A percentile compares a stretch with the other conserved stretches of the same genome.
Conservation (phyloP, 257 asterid genomes). For the Asclepias syriaca region DNA sequence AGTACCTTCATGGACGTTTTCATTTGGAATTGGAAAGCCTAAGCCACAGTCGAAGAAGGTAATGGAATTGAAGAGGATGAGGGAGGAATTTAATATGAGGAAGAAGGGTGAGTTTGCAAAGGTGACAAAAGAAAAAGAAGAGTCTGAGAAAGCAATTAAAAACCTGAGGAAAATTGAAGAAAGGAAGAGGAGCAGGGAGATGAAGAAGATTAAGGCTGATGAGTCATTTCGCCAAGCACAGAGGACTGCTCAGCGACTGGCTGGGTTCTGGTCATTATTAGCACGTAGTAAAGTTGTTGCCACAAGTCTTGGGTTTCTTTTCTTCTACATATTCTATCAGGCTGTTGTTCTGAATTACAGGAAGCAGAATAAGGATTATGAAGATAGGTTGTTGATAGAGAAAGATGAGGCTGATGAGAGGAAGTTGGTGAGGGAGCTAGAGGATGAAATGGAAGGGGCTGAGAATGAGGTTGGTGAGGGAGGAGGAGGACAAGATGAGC, state of each 20-base stretch:
- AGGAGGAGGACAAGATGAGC: slow-evolving; percentile 61
- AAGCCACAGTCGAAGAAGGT: slow-evolving; percentile 84
- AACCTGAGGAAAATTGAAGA: slow-evolving; percentile 66
- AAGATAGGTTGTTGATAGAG: slow-evolving; percentile 87
- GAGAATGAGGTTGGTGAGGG: slow-evolving; percentile 56
- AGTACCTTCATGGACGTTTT: slow-evolving; percentile 49
- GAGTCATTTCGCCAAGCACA: slow-evolving; percentile 49
- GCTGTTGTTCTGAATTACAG: slow-evolving; percentile 75
- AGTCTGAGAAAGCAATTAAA: slow-evolving; percentile 54
- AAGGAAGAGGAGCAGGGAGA: slow-evolving; percentile 58
- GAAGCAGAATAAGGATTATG: slow-evolving; percentile 90
- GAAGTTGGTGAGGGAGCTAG: slow-evolving; percentile 78
- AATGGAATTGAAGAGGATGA: slow-evolving; percentile 63
- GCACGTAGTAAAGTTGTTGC: slow-evolving; percentile 67
- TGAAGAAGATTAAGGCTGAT: slow-evolving; percentile 42
- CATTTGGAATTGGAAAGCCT: slow-evolving; percentile 52
- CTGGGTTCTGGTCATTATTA: slow-evolving; percentile 54
- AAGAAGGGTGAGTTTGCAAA: slow-evolving; percentile 36
- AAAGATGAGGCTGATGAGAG: slow-evolving; percentile 93
- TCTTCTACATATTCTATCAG: slow-evolving; percentile 72
- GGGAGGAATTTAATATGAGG: slow-evolving; percentile 39
- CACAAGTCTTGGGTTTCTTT: slow-evolving; percentile 64
- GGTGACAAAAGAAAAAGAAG: slow-evolving; percentile 41
- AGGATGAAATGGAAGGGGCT: slow-evolving; percentile 61
- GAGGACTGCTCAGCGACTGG: slow-evolving; percentile 40